Conservation (phyloP, 495 filamentous ascomycete genomes). For the Pseudevernia furfuracea region DNA sequence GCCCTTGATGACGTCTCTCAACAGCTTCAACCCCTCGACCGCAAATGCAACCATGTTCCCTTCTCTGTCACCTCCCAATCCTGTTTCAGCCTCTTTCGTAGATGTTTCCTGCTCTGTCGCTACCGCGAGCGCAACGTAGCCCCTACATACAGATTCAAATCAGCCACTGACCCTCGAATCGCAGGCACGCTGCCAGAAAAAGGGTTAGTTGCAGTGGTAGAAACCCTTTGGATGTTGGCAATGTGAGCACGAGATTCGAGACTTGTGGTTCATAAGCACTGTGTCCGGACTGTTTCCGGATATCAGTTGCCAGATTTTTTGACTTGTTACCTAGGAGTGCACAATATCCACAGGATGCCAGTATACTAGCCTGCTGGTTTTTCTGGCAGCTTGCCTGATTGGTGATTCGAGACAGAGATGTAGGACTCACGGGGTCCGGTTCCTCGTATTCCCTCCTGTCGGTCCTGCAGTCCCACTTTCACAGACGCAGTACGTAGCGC, state of each 20-base stretch:
- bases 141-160: conserved; percentile 30
- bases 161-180: conserved; percentile 1
- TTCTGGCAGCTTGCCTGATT: background rate
- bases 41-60: conserved; percentile 57
- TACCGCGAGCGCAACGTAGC: conserved; percentile 54
- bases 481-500: conserved; percentile 47
- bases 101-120: conserved; percentile 40
- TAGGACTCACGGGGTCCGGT: conserved; percentile 46
- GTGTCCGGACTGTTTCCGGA: background rate
- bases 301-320: background rate
- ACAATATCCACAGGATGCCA: background rate
- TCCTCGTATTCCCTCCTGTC: conserved; percentile 48
- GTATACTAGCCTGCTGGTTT: background rate
- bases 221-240: background rate
- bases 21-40: conserved; percentile 45
- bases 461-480: conserved; percentile 60
- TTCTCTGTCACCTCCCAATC: conserved; percentile 43
- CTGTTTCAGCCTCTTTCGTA: conserved; percentile 48
- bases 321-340: background rate
- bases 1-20: conserved; percentile 49
- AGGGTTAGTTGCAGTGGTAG: background rate
- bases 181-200: background rate
- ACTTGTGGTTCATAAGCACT: background rate
- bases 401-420: background rate
- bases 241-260: background rate